phyloP scores from a whole-genome alignment of 495 filamentous ascomycete genomes.

The Penicillium coffeae region DNA sequence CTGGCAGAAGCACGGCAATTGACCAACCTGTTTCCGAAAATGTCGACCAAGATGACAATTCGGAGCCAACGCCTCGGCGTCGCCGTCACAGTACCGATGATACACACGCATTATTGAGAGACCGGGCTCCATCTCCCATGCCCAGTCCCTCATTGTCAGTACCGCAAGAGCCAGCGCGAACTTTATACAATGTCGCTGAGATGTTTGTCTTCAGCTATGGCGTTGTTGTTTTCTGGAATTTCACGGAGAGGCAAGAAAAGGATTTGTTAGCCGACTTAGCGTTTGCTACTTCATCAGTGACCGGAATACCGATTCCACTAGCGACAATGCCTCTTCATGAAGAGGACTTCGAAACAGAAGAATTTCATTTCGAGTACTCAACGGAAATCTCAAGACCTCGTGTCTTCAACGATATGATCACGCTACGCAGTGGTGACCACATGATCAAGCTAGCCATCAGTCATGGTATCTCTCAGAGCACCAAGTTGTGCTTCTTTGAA shows the following conservation, averaged over 20 bases:
- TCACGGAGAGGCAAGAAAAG: slow-evolving; percentile 92
- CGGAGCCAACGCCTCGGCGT: slow-evolving; percentile 16
- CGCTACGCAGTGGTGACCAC: slow-evolving; percentile 86
- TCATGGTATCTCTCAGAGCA: slow-evolving; percentile 96
- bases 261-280: slow-evolving; percentile 93
- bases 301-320: slow-evolving; percentile 53
- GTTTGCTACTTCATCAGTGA: slow-evolving; percentile 64
- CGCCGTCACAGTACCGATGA: slow-evolving; percentile 27
- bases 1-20: background rate
- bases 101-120: slow-evolving; percentile 15
- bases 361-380: slow-evolving; percentile 98
- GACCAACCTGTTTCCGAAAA: background rate
- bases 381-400: slow-evolving; percentile 76
- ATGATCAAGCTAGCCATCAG: slow-evolving; percentile 98
- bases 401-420: slow-evolving; percentile 99
- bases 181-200: slow-evolving; percentile 78
- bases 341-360: slow-evolving; percentile 93
- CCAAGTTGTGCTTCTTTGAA: slow-evolving; percentile 94
- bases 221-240: slow-evolving; percentile 98
- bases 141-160: slow-evolving; percentile 12
- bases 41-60: slow-evolving; percentile 3
- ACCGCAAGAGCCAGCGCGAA: slow-evolving; percentile 38
- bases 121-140: slow-evolving; percentile 15
- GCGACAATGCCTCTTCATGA: slow-evolving; percentile 69
- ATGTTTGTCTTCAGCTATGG: slow-evolving; percentile 99